These are phyloP conservation scores for Geotrichum histeridarum DNA, from an alignment of 1,139 yeast species.

Conservation along the genomic window DNA sequence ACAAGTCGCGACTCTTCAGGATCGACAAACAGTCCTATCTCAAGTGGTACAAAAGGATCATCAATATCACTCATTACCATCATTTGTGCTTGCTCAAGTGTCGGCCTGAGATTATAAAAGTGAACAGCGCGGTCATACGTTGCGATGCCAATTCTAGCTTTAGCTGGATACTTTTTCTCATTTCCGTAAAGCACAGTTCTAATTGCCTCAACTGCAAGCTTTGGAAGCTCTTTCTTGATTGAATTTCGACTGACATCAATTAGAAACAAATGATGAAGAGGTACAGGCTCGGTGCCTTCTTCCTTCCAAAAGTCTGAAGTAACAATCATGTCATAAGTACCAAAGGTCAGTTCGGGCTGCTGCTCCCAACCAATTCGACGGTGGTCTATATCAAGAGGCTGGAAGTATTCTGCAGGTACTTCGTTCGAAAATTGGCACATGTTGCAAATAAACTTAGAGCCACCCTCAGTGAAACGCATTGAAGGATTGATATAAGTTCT, in stretches of 20 bases:
- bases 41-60: constrained; percentile 78
- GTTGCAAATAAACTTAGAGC: constrained; percentile 71
- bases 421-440: constrained; percentile 76
- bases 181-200: constrained; percentile 49
- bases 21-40: constrained; percentile 73
- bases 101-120: constrained; percentile 63
- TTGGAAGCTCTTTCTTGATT: constrained; percentile 57
- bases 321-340: constrained; percentile 81
- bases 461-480: constrained; percentile 60
- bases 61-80: constrained; percentile 66
- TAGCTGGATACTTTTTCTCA: constrained; percentile 36
- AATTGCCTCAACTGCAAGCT: constrained; percentile 68
- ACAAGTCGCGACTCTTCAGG: constrained; percentile 59
- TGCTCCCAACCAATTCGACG: constrained; percentile 57
- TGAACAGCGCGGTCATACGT: constrained; percentile 72
- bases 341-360: constrained; percentile 74
- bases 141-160: constrained; percentile 59
- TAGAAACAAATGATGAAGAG: constrained; percentile 69
- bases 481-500: constrained; percentile 84
- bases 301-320: constrained; percentile 64
- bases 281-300: constrained; percentile 42
- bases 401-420: constrained; percentile 62
- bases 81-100: constrained; percentile 56
- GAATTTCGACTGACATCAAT: constrained; percentile 69
- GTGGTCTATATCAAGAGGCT: constrained; percentile 58